Evolutionary conservation across 179 eudicot species (phyloP), one percentile per base, ranked within the genome.

Genomic region (Beta lomatogona): DNA sequence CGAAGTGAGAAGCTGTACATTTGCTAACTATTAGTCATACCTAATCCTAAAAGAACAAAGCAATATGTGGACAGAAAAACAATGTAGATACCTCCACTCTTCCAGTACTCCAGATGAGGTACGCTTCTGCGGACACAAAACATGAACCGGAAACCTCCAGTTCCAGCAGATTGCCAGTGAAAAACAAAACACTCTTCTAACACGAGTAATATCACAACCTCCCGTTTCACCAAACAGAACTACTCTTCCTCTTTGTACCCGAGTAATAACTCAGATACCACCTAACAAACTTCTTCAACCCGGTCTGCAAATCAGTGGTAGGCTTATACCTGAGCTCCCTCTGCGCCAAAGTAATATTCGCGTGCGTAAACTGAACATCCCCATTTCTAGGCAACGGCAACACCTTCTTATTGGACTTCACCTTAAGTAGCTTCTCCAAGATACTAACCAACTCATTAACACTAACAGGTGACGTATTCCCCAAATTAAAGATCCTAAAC

Each of bases 231-330:
- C 83, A 83, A 75, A 45, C 77, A 21, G 80, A 65, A 64, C 57
- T 53, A 75, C 78, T 75, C 83, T 75, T 76, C 77, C 77, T 86
- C 81, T 83, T 83, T 48, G 83, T 74, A 1, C 76, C 77, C 7
- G 64, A 75, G 77, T 85, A 85, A 71, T 85, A 85, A 71, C 72
- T 85, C 61, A 79, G 22, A 46, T 85, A 85, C 87, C 87, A 85
- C 41, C 85, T 76, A 0, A 85, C 87, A 76, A 85, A 85, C 79
- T 85, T 85, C 81, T 85, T 85, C 87, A 85, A 82, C 31, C 85
- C 87, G 13, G 87, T 71, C 53, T 85, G 75, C 83, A 85, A 80
- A 75, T 82, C 87, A 53, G 81, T 79, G 0, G 75, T 57, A 9
- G 87, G 87, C 87, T 85, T 82, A 76, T 85, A 85, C 50, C 80